Evolutionary conservation across 345 rosid species (phyloP), one percentile per base, ranked within the genome.

Genomic region (Sonneratia caseolaris): DNA sequence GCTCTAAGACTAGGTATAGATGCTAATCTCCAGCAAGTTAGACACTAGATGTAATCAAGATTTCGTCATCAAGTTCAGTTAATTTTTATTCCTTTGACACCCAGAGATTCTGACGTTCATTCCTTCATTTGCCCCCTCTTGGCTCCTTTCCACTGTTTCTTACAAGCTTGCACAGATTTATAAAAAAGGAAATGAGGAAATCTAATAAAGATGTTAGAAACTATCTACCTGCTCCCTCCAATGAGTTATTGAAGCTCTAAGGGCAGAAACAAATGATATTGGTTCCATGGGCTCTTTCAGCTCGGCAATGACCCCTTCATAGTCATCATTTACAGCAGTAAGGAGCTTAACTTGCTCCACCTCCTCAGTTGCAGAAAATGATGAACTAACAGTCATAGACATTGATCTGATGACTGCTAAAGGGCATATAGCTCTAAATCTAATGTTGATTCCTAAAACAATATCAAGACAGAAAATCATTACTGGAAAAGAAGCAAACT

Each of bases 241-340:
- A 53, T 68, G 72, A 35, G 82, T 61, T 56, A 91, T 75, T 40
- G 93, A 90, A 55, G 88, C 79, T 74, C 78, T 79, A 42, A 94
- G 96, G 79, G 81, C 64, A 0, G 84, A 68, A 11, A 86, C 78
- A 85, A 94, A 91, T 72, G 75, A 68, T 53, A 66, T 71, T 36
- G 87, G 75, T 61, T 88, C 87, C 85, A 90, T 82, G 45, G 86
- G 85, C 48, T 83, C 84, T 15, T 64, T 84, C 77, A 94, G 70
- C 65, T 88, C 91, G 22, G 87, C 81, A 42, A 85, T 73, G 14
- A 91, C 93, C 37, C 98, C 98, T 56, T 88, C 97, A 78, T 88
- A 85, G 21, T 80, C 86, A 81, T 94, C 97, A 65, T 88, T 71
- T 37, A 79, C 53, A 19, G 79, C 83, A 68, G 79, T 37, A 27